Evolutionary conservation across 1,284 basidiomycete genomes (phyloP), one percentile per base, ranked within the genome.

Genomic region (Marasmius oreades): DNA sequence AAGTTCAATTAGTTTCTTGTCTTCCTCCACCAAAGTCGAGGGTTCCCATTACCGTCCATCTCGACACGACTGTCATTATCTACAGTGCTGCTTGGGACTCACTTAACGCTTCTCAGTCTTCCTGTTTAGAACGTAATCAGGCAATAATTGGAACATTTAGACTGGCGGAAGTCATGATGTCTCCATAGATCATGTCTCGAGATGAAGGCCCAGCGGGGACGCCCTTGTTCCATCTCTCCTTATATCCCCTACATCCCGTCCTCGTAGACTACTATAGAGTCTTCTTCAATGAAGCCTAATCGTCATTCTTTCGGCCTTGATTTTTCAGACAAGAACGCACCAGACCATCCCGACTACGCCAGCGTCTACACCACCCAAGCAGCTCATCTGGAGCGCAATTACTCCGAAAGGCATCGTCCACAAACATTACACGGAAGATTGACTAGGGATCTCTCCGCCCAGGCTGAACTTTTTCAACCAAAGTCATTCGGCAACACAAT

Each of bases 341-440:
- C 14, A 5, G 45, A 24, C 47, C 6, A 50, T n/a, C 47, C 47
- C 16, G 47, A 50, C 28, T 31, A 24, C n/a, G 45, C 45, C 5
- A 26, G 14, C 12, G 28, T 50, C 12, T 50, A 50, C 31, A 50
- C 26, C 14, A 26, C 5, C 47, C 24, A n/a, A 12, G 16, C 12
- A 16, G 14, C 47, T 18, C 47, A 28, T 31, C 16, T 50, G 7
- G 14, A 33, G 47, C 79, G 91, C 61, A 94, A 93, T 74, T 90
- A 86, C 75, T 82, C 85, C 0, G 92, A 94, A 73, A 79, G 89
- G 55, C 71, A 74, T 58, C 78, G 92, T 47, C 73, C 93, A 31
- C 92, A 94, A 70, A 88, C 89, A 2, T 79, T 94, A 50, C 88
- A 92, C 71, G 76, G 85, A 48, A 70, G 80, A 3, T 73, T 74